A percentile compares a stretch with the other conserved stretches of the same genome.
These are phyloP conservation scores for Thymus quinquecostatus DNA, from an alignment of 257 asterid species.

Conservation along the genomic window DNA sequence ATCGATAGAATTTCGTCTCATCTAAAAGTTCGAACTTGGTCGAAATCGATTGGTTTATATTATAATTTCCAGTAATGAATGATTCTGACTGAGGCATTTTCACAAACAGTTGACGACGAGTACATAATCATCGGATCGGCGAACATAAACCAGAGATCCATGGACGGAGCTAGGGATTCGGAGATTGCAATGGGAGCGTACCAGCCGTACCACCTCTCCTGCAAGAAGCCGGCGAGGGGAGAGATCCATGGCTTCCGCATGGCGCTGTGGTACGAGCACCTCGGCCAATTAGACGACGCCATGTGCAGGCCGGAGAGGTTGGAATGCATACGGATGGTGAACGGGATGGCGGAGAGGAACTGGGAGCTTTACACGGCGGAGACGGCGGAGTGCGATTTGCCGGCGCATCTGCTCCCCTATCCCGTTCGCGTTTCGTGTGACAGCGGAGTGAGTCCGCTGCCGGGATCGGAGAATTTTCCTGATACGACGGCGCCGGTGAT, in stretches of 20 bases:
- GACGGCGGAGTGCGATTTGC: slow-evolving; percentile 28
- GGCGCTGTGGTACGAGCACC: slow-evolving; percentile 45
- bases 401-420: slow-evolving; percentile 36
- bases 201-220: slow-evolving; percentile 38
- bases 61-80: not conserved
- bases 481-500: slow-evolving; percentile 33
- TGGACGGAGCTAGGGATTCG: slow-evolving; percentile 43
- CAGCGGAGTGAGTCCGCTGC: slow-evolving; percentile 27
- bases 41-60: not conserved
- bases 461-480: slow-evolving; percentile 27
- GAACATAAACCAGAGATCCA: slow-evolving; percentile 44
- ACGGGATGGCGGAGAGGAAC: slow-evolving; percentile 32
- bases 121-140: slow-evolving; percentile 47
- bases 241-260: slow-evolving; percentile 38
- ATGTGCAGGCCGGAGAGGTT: slow-evolving; percentile 31
- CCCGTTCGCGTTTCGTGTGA: slow-evolving; percentile 26
- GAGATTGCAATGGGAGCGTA: slow-evolving; percentile 46
- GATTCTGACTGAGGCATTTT: no score
- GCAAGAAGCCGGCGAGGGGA: slow-evolving; percentile 40
- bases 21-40: no score
- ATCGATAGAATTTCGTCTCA: no score
- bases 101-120: slow-evolving; percentile 38
- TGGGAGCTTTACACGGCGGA: slow-evolving; percentile 34
- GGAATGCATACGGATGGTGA: slow-evolving; percentile 40
- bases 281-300: slow-evolving; percentile 33